Conservation (phyloP, 2,329 filamentous ascomycete species). For the Seiridium unicorne region DNA sequence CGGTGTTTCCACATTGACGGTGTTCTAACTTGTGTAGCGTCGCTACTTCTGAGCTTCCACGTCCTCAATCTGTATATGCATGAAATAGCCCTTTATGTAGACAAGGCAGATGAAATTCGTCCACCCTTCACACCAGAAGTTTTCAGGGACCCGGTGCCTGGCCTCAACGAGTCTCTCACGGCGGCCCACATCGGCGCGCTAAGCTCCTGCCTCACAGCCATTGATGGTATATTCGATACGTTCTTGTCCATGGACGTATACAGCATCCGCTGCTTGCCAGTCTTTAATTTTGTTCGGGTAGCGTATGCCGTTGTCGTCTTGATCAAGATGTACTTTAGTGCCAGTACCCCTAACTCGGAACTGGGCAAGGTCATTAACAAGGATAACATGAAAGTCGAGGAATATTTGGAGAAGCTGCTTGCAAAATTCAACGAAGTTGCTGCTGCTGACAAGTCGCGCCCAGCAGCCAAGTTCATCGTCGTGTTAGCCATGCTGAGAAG, state of each 20-base stretch:
- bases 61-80: slow-evolving; percentile 72
- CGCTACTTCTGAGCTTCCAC: slow-evolving; percentile 62
- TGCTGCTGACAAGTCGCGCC: slow-evolving; percentile 61
- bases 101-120: slow-evolving; percentile 54
- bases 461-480: slow-evolving; percentile 68
- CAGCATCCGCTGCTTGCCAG: slow-evolving; percentile 63
- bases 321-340: slow-evolving; percentile 72
- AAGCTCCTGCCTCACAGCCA: slow-evolving; percentile 63
- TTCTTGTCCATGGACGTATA: slow-evolving; percentile 61
- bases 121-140: slow-evolving; percentile 45
- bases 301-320: slow-evolving; percentile 70
- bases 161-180: slow-evolving; percentile 38
- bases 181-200: slow-evolving; percentile 65
- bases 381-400: slow-evolving; percentile 62
- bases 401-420: slow-evolving; percentile 69
- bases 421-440: slow-evolving; percentile 65
- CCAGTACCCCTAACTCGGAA: slow-evolving; percentile 61
- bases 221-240: slow-evolving; percentile 64
- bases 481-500: slow-evolving; percentile 68
- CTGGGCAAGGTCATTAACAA: slow-evolving; percentile 69
- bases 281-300: slow-evolving; percentile 69
- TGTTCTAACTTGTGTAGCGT: slow-evolving; percentile 38
- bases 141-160: slow-evolving; percentile 40
- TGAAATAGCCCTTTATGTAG: slow-evolving; percentile 69
- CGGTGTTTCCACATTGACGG: background rate